Conservation (phyloP, 2,329 filamentous ascomycete species). For the Pseudopyricularia javanii region DNA sequence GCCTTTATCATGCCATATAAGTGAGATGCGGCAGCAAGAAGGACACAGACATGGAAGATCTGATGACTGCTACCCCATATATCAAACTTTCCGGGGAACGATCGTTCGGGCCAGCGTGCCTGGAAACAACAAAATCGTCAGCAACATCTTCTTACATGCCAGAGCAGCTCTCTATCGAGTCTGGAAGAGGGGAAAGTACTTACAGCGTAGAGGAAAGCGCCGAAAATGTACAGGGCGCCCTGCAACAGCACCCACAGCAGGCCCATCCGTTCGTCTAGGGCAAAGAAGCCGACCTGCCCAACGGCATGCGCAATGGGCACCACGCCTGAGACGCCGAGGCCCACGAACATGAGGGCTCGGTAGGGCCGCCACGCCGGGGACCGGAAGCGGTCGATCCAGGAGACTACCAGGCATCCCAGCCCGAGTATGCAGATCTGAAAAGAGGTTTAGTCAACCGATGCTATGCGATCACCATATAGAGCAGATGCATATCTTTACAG, state of each 20-base stretch:
- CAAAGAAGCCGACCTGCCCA: constrained; percentile 49
- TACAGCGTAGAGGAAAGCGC: constrained; percentile 77
- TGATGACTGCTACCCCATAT: constrained; percentile 92
- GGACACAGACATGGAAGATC: constrained; percentile 84
- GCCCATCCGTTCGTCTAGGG: constrained; percentile 62
- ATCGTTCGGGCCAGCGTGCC: constrained; percentile 73
- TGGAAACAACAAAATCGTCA: constrained; percentile 14
- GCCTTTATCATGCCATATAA: constrained; percentile 70
- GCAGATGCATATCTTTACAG: too few relatives aligned
- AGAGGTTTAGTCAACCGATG: neutral
- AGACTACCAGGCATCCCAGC: constrained; percentile 62
- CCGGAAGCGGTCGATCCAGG: constrained; percentile 71
- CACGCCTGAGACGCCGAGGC: constrained; percentile 72
- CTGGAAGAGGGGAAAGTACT: constrained; percentile 17
- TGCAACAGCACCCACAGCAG: constrained; percentile 71
- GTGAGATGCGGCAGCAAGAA: constrained; percentile 72
- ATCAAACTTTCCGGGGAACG: constrained; percentile 68
- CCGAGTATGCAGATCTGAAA: constrained; percentile 65
- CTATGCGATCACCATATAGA: neutral
- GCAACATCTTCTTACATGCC: neutral
- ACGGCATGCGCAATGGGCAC: constrained; percentile 74
- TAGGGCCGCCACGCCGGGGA: constrained; percentile 76
- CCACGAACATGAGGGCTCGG: constrained; percentile 79
- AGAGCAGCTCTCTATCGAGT: constrained; percentile 7
- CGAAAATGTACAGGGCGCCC: constrained; percentile 72